Evolutionary conservation across 805 yeast species (phyloP), one percentile per base, ranked within the genome.

Genomic region (Teunomyces panamensis): DNA sequence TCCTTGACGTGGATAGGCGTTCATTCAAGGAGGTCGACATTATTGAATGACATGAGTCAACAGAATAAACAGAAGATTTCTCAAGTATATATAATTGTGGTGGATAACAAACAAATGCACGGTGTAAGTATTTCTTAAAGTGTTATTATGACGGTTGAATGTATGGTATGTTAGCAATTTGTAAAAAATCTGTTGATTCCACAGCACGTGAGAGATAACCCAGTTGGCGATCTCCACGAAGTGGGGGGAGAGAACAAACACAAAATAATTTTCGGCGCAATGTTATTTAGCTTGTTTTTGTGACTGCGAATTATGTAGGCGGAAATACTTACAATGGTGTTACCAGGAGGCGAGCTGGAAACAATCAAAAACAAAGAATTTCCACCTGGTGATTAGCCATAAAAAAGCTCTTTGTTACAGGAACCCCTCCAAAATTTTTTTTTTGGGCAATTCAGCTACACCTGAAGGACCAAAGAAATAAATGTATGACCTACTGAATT

Each of bases 201-300:
- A 37, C 30, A 26, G 41, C 41, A 37, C 41, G 41, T 37, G 41
- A 37, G 41, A 37, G 41, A 37, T 37, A 37, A 37, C 41, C 41
- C 30, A 37, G 41, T 37, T 37, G 20, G 41, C 30, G 30, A 37
- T 37, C 41, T n/a, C 41, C 7, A 13, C 7, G 20, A 26, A 37
- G 39, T 36, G 41, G 30, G 41, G 41, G 27, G 20, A 3, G 10
- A 32, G 33, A 32, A 16, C 17, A 16, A 32, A 32, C 13, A 32
- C 9, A 13, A 32, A 13, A 20, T 20, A 33, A 13, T 13, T 13
- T 13, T 20, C 26, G 9, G 13, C 10, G 30, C 30, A 26, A 10
- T 37, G 14, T 26, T 26, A 14, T 10, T 9, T 26, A 16, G 10
- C 24, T 20, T 11, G 14, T 26, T 37, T 36, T 37, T 37, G 41